phyloP scores from a whole-genome alignment of 106 monocot genomes.

The Phalaenopsis aphrodite region DNA sequence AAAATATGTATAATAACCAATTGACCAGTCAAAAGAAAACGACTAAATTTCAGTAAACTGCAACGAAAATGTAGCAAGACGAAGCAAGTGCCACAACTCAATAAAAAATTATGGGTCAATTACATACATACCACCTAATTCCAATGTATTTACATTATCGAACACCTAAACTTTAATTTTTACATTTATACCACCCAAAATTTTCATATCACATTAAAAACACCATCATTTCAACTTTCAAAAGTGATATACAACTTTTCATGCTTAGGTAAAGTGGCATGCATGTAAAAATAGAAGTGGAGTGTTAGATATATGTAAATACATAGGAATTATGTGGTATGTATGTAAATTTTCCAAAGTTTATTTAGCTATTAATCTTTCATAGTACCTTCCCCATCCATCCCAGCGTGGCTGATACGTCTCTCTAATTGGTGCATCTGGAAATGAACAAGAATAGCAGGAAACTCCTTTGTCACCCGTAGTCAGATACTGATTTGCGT shows the following conservation, averaged over 20 bases:
- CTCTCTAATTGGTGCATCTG: conserved; percentile 74
- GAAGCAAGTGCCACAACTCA: neutral
- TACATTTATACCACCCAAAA: too few species aligned
- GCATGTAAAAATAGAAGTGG: too few species aligned
- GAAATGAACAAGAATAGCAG: conserved; percentile 79
- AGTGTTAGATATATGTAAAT: too few species aligned
- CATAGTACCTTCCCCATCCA: conserved; percentile 81
- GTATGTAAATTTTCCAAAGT: too few species aligned
- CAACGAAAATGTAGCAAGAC: neutral
- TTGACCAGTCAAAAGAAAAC: neutral
- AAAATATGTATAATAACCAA: neutral
- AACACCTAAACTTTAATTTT: too few species aligned
- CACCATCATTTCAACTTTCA: too few species aligned
- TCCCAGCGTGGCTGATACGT: conserved; percentile 91
- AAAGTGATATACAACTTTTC: too few species aligned
- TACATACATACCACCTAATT: too few species aligned
- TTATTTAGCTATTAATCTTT: neutral
- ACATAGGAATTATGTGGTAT: too few species aligned
- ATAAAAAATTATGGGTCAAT: neutral
- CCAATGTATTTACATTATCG: too few species aligned
- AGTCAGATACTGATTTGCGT: conserved; percentile 82
- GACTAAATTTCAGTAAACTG: neutral
- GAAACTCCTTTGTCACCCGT: conserved; percentile 70
- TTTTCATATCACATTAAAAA: too few species aligned
- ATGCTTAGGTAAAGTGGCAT: too few species aligned